Conservation (phyloP, 202 grass and related monocot genomes). For the Carex arenaria region DNA sequence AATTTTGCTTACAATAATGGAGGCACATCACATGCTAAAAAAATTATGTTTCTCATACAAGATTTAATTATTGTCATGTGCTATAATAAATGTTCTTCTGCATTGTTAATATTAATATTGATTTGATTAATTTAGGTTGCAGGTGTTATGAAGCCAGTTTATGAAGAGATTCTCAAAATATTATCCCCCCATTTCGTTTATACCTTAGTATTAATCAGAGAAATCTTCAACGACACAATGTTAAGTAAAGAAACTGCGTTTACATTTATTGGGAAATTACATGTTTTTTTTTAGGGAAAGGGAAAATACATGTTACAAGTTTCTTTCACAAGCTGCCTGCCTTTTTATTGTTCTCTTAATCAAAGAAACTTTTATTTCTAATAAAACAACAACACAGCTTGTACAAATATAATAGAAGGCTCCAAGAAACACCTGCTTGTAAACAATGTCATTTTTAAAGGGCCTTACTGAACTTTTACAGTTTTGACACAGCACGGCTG, state of each 20-base stretch:
- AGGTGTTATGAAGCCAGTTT: no score
- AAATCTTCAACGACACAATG: slow-evolving; percentile 18
- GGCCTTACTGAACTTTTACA: slow-evolving; percentile 41
- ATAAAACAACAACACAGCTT: slow-evolving; percentile 2
- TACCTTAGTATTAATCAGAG: no score
- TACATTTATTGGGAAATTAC: background rate
- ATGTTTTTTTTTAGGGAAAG: no score
- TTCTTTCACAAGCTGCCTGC: background rate
- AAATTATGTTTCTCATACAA: no score
- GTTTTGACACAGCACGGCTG: slow-evolving; percentile 55
- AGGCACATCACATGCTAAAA: no score
- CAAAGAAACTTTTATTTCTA: background rate
- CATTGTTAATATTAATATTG: no score
- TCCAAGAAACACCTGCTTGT: slow-evolving; percentile 13
- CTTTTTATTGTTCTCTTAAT: background rate
- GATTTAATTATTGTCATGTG: no score
- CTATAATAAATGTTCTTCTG: no score
- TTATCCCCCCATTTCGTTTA: background rate
- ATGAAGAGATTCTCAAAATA: no score
- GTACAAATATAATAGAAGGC: background rate
- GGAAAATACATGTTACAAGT: background rate
- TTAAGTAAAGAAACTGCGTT: background rate
- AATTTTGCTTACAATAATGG: no score
- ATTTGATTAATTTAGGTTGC: no score
- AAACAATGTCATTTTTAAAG: slow-evolving; percentile 15